Base-by-base conservation (phyloP, 2,329 filamentous ascomycete genomes). In the Colletotrichum chlorophyti region DNA sequence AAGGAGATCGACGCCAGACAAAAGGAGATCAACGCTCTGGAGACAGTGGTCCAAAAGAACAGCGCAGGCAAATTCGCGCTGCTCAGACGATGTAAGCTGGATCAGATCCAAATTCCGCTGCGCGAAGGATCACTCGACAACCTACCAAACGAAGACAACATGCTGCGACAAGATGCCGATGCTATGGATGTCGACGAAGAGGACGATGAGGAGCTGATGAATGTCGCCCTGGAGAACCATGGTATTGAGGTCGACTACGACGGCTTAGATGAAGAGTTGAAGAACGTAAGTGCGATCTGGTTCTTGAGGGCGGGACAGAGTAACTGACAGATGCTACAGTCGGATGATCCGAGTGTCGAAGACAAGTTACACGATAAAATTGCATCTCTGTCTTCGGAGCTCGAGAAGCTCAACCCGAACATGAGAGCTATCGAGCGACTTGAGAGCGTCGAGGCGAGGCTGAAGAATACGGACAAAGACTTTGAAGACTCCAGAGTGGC, bases 341-440 rank as follows among this genome's bases (percentile, higher is more conserved):
- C 88, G 60, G 82, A 87, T 49, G 88, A 90, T 53, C 81, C 88
- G 15, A 85, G 87, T 60, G 77, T 89, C 21, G 94, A 97, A 68
- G 86, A 91, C 41, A 82, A 83, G 57, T 81, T 99, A 2, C 85
- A 90, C 50, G 91, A 96, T 51, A 89, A 87, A 67, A 92, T 99
- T 63, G 80, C 83, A 17, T 82, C 83, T 24, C 82, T 99, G 9
- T 87, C 88, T 40, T 79, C 83, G 27, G 91, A 97, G 65, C 85
- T 99, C 17, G 93, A 97, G 70, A 97, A 97, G 75, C 88, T 98
- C 74, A 93, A 95, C 61, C 95, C 95, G 23, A 98, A 99, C 73
- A 96, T 97, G 86, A 91, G 94, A 66, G 95, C 94, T 8, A 92
- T 93, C 74, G 93, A 98, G 70, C 91, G 94, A 46, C 82, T 99